phyloP scores from a whole-genome alignment of 495 filamentous ascomycete species.

The Daldinia childiae region DNA sequence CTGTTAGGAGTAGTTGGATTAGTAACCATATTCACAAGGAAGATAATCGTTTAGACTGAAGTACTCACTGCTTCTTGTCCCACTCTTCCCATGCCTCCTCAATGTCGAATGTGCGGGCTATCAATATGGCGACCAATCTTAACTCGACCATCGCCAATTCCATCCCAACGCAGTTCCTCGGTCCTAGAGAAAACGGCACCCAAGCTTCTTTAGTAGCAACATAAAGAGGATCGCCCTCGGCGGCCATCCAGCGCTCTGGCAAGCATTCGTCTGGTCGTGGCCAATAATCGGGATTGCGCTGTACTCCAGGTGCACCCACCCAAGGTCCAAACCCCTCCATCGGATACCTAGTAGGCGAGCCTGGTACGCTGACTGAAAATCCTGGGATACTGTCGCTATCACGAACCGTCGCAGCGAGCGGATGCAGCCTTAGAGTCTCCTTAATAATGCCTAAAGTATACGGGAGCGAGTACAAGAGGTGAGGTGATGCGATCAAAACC shows the following conservation, averaged over 20 bases:
- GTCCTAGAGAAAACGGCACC: conserved; percentile 63
- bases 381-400: conserved; percentile 43
- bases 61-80: conserved; percentile 45
- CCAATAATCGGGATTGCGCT: conserved; percentile 51
- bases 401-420: conserved; percentile 47
- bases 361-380: conserved; percentile 39
- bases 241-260: conserved; percentile 55
- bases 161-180: conserved; percentile 64
- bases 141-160: conserved; percentile 61
- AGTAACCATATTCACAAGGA: conserved; percentile 5
- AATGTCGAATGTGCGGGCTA: conserved; percentile 58
- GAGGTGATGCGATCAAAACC: conserved; percentile 38
- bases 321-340: conserved; percentile 45
- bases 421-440: conserved; percentile 58
- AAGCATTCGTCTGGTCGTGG: conserved; percentile 52
- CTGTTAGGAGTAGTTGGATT: conserved; percentile 13
- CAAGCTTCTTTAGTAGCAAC: conserved; percentile 55
- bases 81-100: conserved; percentile 56
- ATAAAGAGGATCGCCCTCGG: conserved; percentile 48
- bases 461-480: conserved; percentile 50
- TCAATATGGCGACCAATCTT: conserved; percentile 56
- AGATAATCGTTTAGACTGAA: not conserved
- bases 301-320: conserved; percentile 39
- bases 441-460: conserved; percentile 58
- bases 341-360: conserved; percentile 43